Evolutionary conservation across 2,329 filamentous ascomycete genomes (phyloP).

Genomic region (Xylariales sp.): DNA sequence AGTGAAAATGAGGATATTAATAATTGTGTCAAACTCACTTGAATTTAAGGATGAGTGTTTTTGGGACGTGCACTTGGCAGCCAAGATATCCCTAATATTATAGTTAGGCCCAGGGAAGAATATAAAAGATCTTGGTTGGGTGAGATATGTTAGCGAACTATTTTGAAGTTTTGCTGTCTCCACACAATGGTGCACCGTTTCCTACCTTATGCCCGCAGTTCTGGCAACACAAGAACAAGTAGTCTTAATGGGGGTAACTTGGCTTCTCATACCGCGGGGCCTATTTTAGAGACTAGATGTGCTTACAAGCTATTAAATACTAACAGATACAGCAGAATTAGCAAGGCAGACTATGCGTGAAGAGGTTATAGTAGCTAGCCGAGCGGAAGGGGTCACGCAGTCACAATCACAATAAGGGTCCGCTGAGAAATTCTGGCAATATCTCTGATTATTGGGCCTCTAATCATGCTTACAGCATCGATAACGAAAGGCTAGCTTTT

Average conservation of each 20-base stretch:
- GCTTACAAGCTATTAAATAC: neutral
- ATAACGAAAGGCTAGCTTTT: conserved; percentile 46
- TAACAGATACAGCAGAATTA: neutral
- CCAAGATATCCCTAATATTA: neutral
- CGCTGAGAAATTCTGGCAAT: conserved; percentile 19
- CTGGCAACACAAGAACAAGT: neutral
- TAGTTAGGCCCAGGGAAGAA: neutral
- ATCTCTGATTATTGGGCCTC: conserved; percentile 42
- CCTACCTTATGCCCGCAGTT: neutral
- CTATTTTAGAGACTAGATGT: neutral
- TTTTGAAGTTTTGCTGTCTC: conserved; percentile 22
- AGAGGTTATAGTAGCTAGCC: neutral
- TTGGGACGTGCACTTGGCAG: neutral
- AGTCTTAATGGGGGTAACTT: neutral
- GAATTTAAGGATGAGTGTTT: neutral
- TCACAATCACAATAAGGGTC: conserved; percentile 8
- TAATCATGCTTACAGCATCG: conserved; percentile 43
- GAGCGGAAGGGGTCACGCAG: neutral
- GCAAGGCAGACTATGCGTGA: neutral
- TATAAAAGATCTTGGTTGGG: neutral
- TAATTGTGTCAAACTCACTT: too few relatives aligned
- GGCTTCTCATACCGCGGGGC: neutral
- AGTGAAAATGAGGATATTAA: neutral
- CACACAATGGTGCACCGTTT: conserved; percentile 24
- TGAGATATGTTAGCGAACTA: neutral